phyloP scores from a whole-genome alignment of 352 stramenopile genomes.

The Globisporangium megalacanthum region DNA sequence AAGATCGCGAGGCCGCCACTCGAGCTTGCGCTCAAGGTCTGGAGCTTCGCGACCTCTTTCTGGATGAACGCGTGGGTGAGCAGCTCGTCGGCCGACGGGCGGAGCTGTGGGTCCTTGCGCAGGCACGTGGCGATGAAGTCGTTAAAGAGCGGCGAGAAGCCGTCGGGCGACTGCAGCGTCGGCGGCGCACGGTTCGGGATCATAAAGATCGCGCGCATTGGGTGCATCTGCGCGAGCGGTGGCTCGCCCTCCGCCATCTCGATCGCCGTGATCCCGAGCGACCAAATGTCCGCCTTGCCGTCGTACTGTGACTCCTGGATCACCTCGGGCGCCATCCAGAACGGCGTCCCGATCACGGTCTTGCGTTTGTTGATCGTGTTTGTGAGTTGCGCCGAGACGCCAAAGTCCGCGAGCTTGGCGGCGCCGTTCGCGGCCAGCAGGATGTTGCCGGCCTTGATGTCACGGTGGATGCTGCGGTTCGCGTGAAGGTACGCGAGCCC shows the following conservation, averaged over 20 bases:
- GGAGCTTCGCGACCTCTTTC: constrained; percentile 48
- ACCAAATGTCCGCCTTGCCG: constrained; percentile 80
- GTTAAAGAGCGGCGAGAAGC: constrained; percentile 44
- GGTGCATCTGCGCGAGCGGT: constrained; percentile 82
- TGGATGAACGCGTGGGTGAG: constrained; percentile 54
- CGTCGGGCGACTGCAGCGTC: constrained; percentile 31
- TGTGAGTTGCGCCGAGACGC: constrained; percentile 86
- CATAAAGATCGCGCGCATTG: constrained; percentile 81
- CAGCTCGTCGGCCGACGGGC: constrained; percentile 42
- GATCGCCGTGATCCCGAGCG: constrained; percentile 86
- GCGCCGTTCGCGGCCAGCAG: constrained; percentile 60
- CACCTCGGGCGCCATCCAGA: constrained; percentile 91
- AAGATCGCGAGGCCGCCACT: constrained; percentile 43
- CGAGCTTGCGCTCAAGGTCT: constrained; percentile 10
- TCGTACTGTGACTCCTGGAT: constrained; percentile 87
- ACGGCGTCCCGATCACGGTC: constrained; percentile 87
- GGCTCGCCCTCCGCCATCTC: constrained; percentile 85
- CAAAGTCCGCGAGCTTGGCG: constrained; percentile 88
- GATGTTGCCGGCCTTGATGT: constrained; percentile 88
- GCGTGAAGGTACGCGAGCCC: constrained; percentile 81
- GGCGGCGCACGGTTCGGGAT: constrained; percentile 64
- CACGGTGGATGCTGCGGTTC: constrained; percentile 76
- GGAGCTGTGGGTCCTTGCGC: constrained; percentile 54
- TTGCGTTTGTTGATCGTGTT: constrained; percentile 89
- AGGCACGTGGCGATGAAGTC: constrained; percentile 64